These are phyloP conservation scores for Hemileccinum impolitum DNA, from an alignment of 768 basidiomycete genomes.

Conservation along the genomic window DNA sequence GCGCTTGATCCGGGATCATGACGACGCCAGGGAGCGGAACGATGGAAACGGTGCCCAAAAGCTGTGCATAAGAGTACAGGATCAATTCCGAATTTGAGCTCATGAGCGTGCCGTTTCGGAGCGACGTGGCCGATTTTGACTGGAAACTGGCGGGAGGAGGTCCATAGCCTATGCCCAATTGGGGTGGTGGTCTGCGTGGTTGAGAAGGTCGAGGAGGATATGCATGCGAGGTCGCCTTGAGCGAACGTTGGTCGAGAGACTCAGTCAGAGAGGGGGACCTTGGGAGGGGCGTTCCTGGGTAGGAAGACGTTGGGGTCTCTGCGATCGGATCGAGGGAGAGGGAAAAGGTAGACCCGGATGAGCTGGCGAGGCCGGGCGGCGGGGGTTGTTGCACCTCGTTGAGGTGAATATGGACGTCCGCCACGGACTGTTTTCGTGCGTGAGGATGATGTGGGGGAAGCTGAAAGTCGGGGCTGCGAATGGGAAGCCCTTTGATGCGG, in stretches of 20 bases:
- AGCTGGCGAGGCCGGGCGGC: conserved; percentile 26
- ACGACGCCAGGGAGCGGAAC: conserved; percentile 43
- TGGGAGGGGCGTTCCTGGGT: conserved; percentile 35
- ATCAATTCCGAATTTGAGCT: conserved; percentile 61
- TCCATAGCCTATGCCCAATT: conserved; percentile 48
- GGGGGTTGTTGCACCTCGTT: conserved; percentile 27
- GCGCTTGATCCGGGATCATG: conserved; percentile 44
- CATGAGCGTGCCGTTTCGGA: conserved; percentile 44
- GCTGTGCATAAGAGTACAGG: conserved; percentile 82
- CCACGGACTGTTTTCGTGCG: conserved; percentile 68
- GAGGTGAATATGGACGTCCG: conserved; percentile 46
- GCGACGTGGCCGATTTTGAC: conserved; percentile 14
- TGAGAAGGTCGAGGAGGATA: conserved; percentile 28
- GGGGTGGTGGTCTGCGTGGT: conserved; percentile 37
- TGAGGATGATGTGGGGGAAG: conserved; percentile 67
- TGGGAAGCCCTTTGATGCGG: conserved; percentile 6
- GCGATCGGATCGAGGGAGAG: conserved; percentile 48
- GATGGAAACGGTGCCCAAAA: conserved; percentile 64
- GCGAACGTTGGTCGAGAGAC: conserved; percentile 18
- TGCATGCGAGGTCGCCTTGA: conserved; percentile 32
- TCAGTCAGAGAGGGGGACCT: conserved; percentile 27
- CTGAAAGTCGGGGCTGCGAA: conserved; percentile 50
- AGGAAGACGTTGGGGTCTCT: conserved; percentile 39
- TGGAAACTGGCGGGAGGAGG: conserved; percentile 24
- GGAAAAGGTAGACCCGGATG: conserved; percentile 48